These are phyloP conservation scores for Zymoseptoria pseudotritici DNA, from an alignment of 2,329 filamentous ascomycete genomes.

Conservation along the genomic window DNA sequence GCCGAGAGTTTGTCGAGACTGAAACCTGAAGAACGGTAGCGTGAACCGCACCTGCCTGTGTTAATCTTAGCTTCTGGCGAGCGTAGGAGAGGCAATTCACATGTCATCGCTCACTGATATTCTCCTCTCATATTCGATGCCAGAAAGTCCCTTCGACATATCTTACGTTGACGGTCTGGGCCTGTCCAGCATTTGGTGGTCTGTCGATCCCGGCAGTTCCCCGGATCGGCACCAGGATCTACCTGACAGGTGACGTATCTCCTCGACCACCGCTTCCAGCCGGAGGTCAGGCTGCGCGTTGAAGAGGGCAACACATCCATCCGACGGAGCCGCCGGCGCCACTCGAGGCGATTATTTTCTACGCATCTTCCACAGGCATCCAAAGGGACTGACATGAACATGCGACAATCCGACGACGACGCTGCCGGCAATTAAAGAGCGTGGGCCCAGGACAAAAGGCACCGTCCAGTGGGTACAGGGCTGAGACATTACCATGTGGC, in stretches of 20 bases:
- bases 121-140: too few relatives aligned
- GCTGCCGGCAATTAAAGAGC: neutral
- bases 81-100: too few relatives aligned
- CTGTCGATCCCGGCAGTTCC: neutral
- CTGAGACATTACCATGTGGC: slow-evolving; percentile 38
- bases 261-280: too few relatives aligned
- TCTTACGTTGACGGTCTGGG: too few relatives aligned
- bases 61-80: too few relatives aligned
- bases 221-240: neutral
- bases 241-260: neutral
- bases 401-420: neutral
- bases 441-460: neutral
- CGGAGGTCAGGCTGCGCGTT: neutral
- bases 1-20: neutral
- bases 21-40: neutral
- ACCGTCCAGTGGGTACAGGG: neutral
- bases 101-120: too few relatives aligned
- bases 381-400: neutral
- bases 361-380: neutral
- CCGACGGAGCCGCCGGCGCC: neutral
- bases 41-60: neutral
- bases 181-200: neutral
- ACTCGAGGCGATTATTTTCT: neutral
- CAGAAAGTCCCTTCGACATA: too few relatives aligned
- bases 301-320: neutral